These are phyloP conservation scores for Mycena galericulata DNA, from an alignment of 768 basidiomycete species.

Conservation along the genomic window DNA sequence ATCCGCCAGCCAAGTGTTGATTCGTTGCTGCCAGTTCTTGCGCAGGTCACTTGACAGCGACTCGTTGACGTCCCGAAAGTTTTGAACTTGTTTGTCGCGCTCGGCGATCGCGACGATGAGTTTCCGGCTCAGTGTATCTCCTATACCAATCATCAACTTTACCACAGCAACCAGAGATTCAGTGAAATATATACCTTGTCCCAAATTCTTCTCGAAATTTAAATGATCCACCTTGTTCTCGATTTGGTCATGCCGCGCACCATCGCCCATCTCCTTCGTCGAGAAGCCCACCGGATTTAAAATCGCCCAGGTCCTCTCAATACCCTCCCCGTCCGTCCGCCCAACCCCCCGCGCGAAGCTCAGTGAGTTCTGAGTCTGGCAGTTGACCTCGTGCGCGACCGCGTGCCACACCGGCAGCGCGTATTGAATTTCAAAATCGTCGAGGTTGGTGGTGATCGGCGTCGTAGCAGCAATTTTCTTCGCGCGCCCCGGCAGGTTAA, in stretches of 20 bases:
- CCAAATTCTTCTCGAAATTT: conserved; percentile 31
- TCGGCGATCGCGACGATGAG: conserved; percentile 20
- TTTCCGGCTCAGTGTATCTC: conserved; percentile 4
- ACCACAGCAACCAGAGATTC: background rate
- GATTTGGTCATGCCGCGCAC: conserved; percentile 40
- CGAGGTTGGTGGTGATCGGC: too few species aligned
- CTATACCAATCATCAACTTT: background rate
- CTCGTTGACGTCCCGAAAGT: background rate
- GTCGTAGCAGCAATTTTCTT: too few species aligned
- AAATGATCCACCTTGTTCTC: conserved; percentile 41
- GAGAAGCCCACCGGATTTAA: too few species aligned
- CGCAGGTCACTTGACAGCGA: background rate
- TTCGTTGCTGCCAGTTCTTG: background rate
- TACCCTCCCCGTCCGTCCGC: too few species aligned
- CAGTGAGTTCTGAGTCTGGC: conserved; percentile 29
- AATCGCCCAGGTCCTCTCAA: too few species aligned
- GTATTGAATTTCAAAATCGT: too few species aligned
- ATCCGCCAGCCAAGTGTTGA: too few species aligned
- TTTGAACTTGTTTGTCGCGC: conserved; percentile 1
- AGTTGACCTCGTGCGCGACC: conserved; percentile 33
- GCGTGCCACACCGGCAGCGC: too few species aligned
- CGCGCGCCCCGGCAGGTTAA: too few species aligned
- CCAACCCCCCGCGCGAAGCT: conserved; percentile 30
- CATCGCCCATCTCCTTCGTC: too few species aligned
- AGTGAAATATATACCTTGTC: background rate